phyloP scores from a whole-genome alignment of 2,329 filamentous ascomycete genomes.

The Paracoccidioides lutzii region DNA sequence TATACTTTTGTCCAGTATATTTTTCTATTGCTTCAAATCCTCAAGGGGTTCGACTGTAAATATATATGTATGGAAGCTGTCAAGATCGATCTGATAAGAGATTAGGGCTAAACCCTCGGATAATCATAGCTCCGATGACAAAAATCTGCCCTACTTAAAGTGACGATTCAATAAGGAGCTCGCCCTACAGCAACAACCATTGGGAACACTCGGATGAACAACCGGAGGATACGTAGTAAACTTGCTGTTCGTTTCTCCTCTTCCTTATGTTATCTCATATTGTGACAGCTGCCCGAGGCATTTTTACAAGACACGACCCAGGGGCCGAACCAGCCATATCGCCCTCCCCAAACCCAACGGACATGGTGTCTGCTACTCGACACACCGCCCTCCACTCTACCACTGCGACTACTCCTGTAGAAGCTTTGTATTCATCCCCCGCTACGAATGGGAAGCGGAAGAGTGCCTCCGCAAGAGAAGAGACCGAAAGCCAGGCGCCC shows the following conservation, averaged over 20 bases:
- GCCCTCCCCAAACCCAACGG: not conserved
- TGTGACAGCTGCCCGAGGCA: slow-evolving; percentile 30
- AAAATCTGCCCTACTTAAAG: not conserved
- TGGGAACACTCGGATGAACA: not conserved
- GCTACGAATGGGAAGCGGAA: slow-evolving; percentile 13
- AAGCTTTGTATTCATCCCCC: slow-evolving; percentile 6
- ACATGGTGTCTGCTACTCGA: slow-evolving; percentile 26
- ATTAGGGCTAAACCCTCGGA: slow-evolving; percentile 5
- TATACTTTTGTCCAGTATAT: not conserved
- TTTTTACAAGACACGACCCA: slow-evolving; percentile 25
- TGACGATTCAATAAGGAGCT: not conserved
- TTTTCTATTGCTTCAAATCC: no score
- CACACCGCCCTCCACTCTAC: slow-evolving; percentile 15
- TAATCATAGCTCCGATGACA: not conserved
- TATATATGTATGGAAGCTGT: no score
- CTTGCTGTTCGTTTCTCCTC: not conserved
- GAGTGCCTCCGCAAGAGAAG: not conserved
- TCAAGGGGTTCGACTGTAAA: no score
- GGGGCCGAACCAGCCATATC: slow-evolving; percentile 8
- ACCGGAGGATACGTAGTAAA: not conserved
- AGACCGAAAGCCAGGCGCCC: not conserved
- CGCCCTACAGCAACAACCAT: not conserved
- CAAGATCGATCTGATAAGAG: not conserved
- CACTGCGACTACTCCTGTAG: slow-evolving; percentile 5
- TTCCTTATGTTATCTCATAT: slow-evolving; percentile 31